Percentiles rank a stretch among this genome's conserved stretches.
Conservation (phyloP, 2,329 filamentous ascomycete genomes). For the Ophiocordyceps australis region DNA sequence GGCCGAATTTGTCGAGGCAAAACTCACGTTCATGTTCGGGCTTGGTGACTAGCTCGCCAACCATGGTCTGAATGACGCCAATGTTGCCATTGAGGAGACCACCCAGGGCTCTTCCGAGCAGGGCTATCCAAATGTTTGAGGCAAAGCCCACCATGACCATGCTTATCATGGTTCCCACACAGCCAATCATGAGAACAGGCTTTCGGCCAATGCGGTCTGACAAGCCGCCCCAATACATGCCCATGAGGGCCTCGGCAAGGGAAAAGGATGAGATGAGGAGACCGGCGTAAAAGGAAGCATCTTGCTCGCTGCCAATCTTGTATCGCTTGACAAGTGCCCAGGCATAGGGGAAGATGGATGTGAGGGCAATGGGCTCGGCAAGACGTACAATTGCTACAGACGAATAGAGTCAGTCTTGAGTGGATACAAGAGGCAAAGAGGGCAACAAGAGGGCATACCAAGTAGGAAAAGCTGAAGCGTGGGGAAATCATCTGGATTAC, state of each 20-base stretch:
- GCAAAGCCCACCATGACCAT: conserved; percentile 72
- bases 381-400: conserved; percentile 69
- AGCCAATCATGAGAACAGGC: conserved; percentile 67
- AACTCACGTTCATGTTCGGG: conserved; percentile 71
- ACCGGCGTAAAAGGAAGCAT: conserved; percentile 79
- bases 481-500: conserved; percentile 60
- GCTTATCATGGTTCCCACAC: conserved; percentile 64
- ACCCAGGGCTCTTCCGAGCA: conserved; percentile 58
- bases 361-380: conserved; percentile 82
- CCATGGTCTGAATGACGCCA: conserved; percentile 83
- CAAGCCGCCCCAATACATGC: conserved; percentile 74
- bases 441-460: conserved; percentile 32
- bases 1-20: neutral
- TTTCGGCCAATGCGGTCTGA: conserved; percentile 75
- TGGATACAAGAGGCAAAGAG: neutral
- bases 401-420: neutral
- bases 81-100: conserved; percentile 84
- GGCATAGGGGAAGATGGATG: conserved; percentile 84
- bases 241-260: conserved; percentile 64
- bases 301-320: conserved; percentile 48
- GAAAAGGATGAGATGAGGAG: conserved; percentile 76
- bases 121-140: conserved; percentile 66
- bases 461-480: conserved; percentile 68
- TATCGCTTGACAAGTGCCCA: conserved; percentile 70
- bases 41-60: conserved; percentile 67